Percentiles rank a stretch among this genome's conserved stretches.
phyloP scores from a whole-genome alignment of 2,329 filamentous ascomycete species.

The Apiospora aurea region DNA sequence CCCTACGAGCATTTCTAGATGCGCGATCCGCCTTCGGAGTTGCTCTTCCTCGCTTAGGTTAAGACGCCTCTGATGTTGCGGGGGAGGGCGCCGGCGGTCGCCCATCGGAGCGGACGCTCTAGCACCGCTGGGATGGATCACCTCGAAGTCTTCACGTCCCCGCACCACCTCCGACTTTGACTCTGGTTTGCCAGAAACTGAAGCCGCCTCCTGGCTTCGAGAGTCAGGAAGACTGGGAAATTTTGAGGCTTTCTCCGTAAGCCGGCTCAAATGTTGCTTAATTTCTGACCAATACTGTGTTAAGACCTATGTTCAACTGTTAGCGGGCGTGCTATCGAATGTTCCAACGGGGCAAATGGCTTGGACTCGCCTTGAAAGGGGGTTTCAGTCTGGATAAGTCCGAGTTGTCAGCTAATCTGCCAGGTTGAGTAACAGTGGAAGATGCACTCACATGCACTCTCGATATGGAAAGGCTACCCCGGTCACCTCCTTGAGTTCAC shows the following conservation, averaged over 20 bases:
- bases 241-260: neutral
- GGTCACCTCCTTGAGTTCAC: neutral
- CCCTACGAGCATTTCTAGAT: neutral
- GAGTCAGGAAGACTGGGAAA: neutral
- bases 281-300: neutral
- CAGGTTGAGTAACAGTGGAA: neutral
- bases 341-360: too few relatives aligned
- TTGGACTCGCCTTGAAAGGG: neutral
- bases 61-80: neutral
- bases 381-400: neutral
- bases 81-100: neutral
- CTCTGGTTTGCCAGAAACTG: neutral
- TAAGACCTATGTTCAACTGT: neutral
- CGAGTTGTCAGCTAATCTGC: neutral
- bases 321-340: neutral
- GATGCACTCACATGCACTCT: neutral
- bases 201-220: neutral
- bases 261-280: neutral
- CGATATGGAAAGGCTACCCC: neutral
- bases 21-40: neutral
- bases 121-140: neutral
- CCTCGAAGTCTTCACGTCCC: neutral
- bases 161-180: neutral
- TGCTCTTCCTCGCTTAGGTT: neutral
- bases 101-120: neutral